A percentile compares a stretch with the other conserved stretches of the same genome.
These are phyloP conservation scores for Purshia tridentata DNA, from an alignment of 306 rosid species.

Conservation along the genomic window DNA sequence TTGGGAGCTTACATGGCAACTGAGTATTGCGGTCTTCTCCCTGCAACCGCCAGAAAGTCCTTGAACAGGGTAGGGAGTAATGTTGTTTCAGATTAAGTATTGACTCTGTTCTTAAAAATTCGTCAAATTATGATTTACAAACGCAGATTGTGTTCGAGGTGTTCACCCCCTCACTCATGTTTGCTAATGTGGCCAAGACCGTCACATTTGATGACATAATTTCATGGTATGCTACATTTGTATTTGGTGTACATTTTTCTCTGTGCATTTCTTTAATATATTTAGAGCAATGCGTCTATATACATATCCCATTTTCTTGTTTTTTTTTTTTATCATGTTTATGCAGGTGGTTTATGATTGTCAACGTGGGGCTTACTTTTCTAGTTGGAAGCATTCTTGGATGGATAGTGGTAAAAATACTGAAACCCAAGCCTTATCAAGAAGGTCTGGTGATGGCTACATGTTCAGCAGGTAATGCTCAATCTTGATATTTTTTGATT, in stretches of 20 bases:
- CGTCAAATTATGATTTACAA: neutral
- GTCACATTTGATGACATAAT: constrained; percentile 74
- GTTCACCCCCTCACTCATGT: constrained; percentile 85
- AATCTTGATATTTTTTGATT: neutral
- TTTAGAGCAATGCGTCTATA: neutral
- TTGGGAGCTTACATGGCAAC: constrained; percentile 83
- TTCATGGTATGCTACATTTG: constrained; percentile 56
- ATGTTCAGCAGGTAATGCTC: constrained; percentile 66
- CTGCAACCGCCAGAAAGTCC: constrained; percentile 47
- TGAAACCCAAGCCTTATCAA: constrained; percentile 67
- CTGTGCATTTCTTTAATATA: neutral
- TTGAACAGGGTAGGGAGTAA: constrained; percentile 59
- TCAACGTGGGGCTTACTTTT: constrained; percentile 75
- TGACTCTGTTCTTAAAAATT: neutral
- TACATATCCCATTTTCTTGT: neutral
- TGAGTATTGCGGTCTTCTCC: constrained; percentile 54
- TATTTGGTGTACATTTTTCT: neutral
- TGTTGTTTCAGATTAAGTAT: neutral
- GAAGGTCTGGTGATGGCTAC: constrained; percentile 81
- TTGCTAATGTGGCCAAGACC: constrained; percentile 65
- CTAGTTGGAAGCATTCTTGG: constrained; percentile 73
- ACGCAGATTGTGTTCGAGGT: constrained; percentile 74
- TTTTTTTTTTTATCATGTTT: neutral
- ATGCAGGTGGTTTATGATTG: constrained; percentile 93
- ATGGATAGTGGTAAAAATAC: constrained; percentile 67